A percentile compares a stretch with the other conserved stretches of the same genome.
phyloP scores from a whole-genome alignment of 352 stramenopile species.

The Globisporangium rhizosaccharum region DNA sequence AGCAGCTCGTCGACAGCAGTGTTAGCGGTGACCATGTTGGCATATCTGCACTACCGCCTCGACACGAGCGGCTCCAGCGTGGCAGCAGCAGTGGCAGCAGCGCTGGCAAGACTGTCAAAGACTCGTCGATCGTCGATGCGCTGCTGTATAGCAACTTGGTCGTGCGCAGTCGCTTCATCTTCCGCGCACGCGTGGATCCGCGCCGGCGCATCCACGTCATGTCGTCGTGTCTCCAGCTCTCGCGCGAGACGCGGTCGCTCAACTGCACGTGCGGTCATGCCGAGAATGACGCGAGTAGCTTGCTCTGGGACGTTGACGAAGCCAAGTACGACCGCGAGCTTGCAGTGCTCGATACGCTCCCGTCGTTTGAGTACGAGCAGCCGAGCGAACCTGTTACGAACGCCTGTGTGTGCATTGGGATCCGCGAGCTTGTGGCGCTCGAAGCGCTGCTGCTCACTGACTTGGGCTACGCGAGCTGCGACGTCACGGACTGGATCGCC shows the following conservation, averaged over 20 bases:
- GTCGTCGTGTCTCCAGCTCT: slow-evolving; percentile 67
- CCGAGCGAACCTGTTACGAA: slow-evolving; percentile 16
- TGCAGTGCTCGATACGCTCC: slow-evolving; percentile 47
- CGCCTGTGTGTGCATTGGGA: slow-evolving; percentile 59
- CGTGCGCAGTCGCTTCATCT: slow-evolving; percentile 75
- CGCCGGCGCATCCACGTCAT: slow-evolving; percentile 62
- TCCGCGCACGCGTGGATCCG: slow-evolving; percentile 68
- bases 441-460: slow-evolving; percentile 73
- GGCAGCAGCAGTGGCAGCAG: slow-evolving; percentile 2
- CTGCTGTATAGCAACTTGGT: slow-evolving; percentile 79
- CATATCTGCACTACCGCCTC: slow-evolving; percentile 6
- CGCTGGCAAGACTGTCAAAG: slow-evolving; percentile 21
- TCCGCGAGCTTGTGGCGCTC: slow-evolving; percentile 67
- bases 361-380: slow-evolving; percentile 56
- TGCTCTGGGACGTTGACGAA: slow-evolving; percentile 74
- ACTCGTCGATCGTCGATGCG: slow-evolving; percentile 71
- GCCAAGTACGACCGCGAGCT: slow-evolving; percentile 68
- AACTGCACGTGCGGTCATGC: slow-evolving; percentile 63
- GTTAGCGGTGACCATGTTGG: slow-evolving; percentile 10
- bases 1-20: slow-evolving; percentile 27
- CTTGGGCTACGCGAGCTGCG: slow-evolving; percentile 69
- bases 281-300: slow-evolving; percentile 60
- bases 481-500: slow-evolving; percentile 73
- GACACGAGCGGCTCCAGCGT: slow-evolving; percentile 11
- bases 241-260: slow-evolving; percentile 55